A percentile compares a stretch with the other conserved stretches of the same genome.
Conservation (phyloP, 495 filamentous ascomycete genomes). For the Penicillium turbatum region DNA sequence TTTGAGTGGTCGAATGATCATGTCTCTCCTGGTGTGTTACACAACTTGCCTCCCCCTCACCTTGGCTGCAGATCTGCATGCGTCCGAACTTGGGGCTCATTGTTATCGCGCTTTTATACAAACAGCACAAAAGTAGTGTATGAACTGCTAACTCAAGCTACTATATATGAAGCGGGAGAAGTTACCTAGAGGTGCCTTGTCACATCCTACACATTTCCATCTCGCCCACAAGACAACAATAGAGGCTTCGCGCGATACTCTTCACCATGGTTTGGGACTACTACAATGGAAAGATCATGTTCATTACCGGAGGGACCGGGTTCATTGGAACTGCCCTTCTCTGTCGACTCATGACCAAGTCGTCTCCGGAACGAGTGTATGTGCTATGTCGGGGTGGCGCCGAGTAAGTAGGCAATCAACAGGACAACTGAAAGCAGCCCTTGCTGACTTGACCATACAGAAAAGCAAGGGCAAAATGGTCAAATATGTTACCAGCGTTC, state of each 20-base stretch:
- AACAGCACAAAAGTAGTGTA: neutral
- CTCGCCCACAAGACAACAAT: neutral
- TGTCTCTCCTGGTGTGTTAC: constrained; percentile 12
- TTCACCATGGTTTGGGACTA: constrained; percentile 27
- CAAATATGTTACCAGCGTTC: constrained; percentile 12
- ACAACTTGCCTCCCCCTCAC: constrained; percentile 19
- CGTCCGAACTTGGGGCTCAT: neutral
- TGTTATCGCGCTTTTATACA: neutral
- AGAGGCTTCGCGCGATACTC: neutral
- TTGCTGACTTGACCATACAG: constrained; percentile 7
- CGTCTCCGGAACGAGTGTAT: constrained; percentile 21
- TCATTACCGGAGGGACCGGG: constrained; percentile 24
- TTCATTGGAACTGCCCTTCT: constrained; percentile 24
- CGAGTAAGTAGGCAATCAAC: constrained; percentile 9
- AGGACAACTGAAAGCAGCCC: neutral
- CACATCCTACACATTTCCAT: constrained; percentile 1
- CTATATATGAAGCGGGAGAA: constrained; percentile 4
- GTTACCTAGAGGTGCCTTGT: constrained; percentile 2
- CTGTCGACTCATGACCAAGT: constrained; percentile 20
- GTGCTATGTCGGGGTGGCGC: constrained; percentile 24
- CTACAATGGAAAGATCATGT: constrained; percentile 23
- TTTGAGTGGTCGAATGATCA: neutral
- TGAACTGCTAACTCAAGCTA: neutral
- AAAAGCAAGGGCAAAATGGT: constrained; percentile 26
- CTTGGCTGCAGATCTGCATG: constrained; percentile 16